Base-by-base conservation (phyloP, 208 protist genomes). In the Acanthamoeba sp. region DNA sequence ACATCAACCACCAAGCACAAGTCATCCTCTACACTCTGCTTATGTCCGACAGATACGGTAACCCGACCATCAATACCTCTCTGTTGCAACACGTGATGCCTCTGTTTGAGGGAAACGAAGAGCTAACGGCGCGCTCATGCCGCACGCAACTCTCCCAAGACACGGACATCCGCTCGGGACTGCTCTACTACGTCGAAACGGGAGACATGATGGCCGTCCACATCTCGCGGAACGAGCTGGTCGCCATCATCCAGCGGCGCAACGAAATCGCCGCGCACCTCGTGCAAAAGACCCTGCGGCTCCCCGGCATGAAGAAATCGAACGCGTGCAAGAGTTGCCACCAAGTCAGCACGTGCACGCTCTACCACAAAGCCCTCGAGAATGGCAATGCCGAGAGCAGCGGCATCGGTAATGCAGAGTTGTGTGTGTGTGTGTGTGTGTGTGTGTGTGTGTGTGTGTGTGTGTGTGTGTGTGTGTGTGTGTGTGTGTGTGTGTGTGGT, bases 11-110 rank as follows among this genome's bases (percentile, higher is more conserved):
- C 64, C 34, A 36, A 9, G 94, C 95, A 1, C 95, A 96, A 52
- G 93, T 96, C 14, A 93, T 94, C 38, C 95, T 96, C 52, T 96
- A 96, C 55, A 95, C 69, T 2, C 57, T 96, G 27, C 40, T 96
- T 27, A 95, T 96, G 95, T 91, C 88, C 38, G 95, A 96, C 57
- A 38, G 93, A 76, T 96, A 96, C 87, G 89, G 95, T 93, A n/a
- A n/a, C n/a, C n/a, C n/a, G n/a, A n/a, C n/a, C n/a, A n/a, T n/a
- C n/a, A n/a, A n/a, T n/a, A n/a, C n/a, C n/a, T n/a, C n/a, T n/a
- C n/a, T n/a, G n/a, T n/a, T n/a, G n/a, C n/a, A n/a, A n/a, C n/a
- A n/a, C n/a, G n/a, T n/a, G n/a, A n/a, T n/a, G n/a, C n/a, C n/a
- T n/a, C n/a, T n/a, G n/a, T n/a, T n/a, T n/a, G n/a, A n/a, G 55